These are phyloP conservation scores for Lentinula edodes DNA, from an alignment of 768 basidiomycete species.

Conservation along the genomic window DNA sequence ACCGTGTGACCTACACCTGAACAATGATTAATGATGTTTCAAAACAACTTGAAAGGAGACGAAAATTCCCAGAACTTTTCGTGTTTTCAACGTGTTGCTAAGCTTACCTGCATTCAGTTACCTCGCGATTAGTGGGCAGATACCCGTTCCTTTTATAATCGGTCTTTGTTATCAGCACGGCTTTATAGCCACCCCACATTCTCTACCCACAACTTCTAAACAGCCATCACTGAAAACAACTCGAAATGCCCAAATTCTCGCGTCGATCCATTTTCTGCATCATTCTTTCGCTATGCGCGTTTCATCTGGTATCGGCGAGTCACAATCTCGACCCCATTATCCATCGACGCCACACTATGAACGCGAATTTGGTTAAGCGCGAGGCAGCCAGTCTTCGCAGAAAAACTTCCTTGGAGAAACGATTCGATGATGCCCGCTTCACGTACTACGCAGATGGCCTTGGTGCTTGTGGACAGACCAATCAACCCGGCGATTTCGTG, in stretches of 20 bases:
- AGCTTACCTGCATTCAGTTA: neutral
- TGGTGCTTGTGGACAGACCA: constrained; percentile 7
- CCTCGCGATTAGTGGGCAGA: neutral
- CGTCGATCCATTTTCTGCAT: neutral
- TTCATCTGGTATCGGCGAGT: neutral
- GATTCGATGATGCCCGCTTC: constrained; percentile 3
- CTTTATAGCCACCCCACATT: neutral
- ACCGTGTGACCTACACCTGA: neutral
- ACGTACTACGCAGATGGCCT: constrained; percentile 4
- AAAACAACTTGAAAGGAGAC: neutral
- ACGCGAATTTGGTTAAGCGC: constrained; percentile 1
- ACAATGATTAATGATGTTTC: neutral
- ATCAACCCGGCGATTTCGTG: constrained; percentile 6
- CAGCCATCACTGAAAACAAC: neutral
- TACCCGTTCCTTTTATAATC: neutral
- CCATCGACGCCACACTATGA: constrained; percentile 2
- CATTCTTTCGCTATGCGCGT: neutral
- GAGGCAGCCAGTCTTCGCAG: constrained; percentile 1
- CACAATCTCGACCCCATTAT: neutral
- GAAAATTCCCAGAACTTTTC: neutral
- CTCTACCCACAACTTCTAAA: neutral
- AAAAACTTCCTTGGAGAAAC: neutral
- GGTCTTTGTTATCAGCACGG: neutral
- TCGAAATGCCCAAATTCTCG: neutral
- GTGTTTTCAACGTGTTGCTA: constrained; percentile 4